Evolutionary conservation across 1,139 yeast species (phyloP), one percentile per base, ranked within the genome.

Genomic region (Taphrina populina): DNA sequence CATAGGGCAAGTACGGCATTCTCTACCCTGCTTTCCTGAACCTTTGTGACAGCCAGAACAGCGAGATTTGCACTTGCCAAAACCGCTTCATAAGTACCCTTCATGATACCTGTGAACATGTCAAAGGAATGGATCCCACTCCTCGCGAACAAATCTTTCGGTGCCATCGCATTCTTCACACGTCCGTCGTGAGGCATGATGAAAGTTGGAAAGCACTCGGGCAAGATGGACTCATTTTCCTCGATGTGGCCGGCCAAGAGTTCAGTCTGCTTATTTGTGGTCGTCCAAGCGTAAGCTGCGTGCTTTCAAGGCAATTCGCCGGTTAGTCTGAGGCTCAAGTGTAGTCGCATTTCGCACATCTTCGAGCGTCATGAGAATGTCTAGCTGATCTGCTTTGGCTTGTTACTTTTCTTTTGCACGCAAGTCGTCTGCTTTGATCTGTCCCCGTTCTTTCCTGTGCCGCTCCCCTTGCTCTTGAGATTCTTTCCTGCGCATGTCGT

Each of bases 151-250:
- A 43, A 15, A 21, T 43, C 47, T 15, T 29, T 43, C 10, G 47
- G 47, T 20, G 47, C 20, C 6, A 17, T 4, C n/a, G n/a, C 13
- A 20, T 17, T 20, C 11, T 27, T 27, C 7, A 19, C 13, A 6
- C 15, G 17, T n/a, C n/a, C n/a, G n/a, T n/a, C n/a, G n/a, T n/a
- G n/a, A 6, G 43, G 27, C 13, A 37, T 23, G 6, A 8, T 10
- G 17, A 43, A 43, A 11, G 47, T 30, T 4, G 47, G 47, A 20
- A 43, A 43, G 20, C 47, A 43, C 21, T 43, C 47, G 3, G 47
- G 47, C 13, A 43, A 21, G 33, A 43, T 30, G 2, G 37, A 29
- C 2, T 30, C 47, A 11, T 6, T 1, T 13, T 30, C 11, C 17
- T 10, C 29, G 27, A 43, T 43, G 17, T 30, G 36, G 1, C 47